Conservation (phyloP, 225 moss, liverwort and hornwort genomes). For the Sphagnum contortum region DNA sequence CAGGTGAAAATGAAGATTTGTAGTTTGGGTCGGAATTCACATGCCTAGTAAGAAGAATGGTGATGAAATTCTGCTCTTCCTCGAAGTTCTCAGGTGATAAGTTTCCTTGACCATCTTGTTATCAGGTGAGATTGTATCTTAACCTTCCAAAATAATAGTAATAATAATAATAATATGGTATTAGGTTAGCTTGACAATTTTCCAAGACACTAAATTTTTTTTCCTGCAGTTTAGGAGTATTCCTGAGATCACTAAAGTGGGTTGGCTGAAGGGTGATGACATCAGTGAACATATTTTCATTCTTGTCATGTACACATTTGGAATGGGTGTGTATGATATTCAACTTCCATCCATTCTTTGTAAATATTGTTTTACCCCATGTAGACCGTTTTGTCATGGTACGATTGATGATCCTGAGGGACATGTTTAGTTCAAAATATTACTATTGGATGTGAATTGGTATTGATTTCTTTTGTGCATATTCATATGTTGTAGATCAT, state of each 20-base stretch:
- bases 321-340: slow-evolving; percentile 27
- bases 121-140: too few species aligned
- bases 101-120: background rate
- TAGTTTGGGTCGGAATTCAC: slow-evolving; percentile 10
- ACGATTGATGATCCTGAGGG: too few species aligned
- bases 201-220: background rate
- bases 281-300: slow-evolving; percentile 48
- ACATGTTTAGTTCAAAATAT: too few species aligned
- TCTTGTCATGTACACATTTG: slow-evolving; percentile 49
- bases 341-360: too few species aligned
- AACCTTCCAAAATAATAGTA: too few species aligned
- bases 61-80: slow-evolving; percentile 78
- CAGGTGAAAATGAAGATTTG: too few species aligned
- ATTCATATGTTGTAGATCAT: too few species aligned
- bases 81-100: slow-evolving; percentile 67
- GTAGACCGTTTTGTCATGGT: too few species aligned
- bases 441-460: too few species aligned
- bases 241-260: slow-evolving; percentile 35
- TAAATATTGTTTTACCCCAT: too few species aligned
- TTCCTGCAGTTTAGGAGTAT: slow-evolving; percentile 16
- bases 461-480: too few species aligned
- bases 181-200: background rate
- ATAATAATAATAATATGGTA: too few species aligned
- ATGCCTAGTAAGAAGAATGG: slow-evolving; percentile 67
- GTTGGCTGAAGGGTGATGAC: slow-evolving; percentile 45